Base-by-base conservation (phyloP, 306 rosid genomes). In the Lagenaria siceraria region DNA sequence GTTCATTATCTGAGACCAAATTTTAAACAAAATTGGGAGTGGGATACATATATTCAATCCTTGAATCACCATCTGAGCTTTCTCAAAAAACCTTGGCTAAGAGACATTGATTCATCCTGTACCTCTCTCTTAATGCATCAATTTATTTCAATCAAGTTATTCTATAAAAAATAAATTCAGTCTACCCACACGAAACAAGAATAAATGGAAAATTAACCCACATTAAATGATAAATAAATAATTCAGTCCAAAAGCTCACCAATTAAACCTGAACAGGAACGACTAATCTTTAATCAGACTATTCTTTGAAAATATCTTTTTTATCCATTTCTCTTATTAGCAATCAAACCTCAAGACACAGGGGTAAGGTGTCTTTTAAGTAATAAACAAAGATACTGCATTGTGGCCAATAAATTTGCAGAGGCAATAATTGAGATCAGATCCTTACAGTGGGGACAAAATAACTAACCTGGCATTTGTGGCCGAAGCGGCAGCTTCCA, bases 401-500 rank as follows among this genome's bases (percentile, higher is more conserved):
- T 61, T 61, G 21, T 62, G 46, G 46, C 46, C 22, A 65, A 18
- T 36, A n/a, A n/a, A 65, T 65, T 31, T 18, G 13, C 4, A 4
- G 25, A 38, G 10, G 33, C 74, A 66, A 66, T 36, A 66, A 43
- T 43, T 21, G 55, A 69, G 55, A 69, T 69, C 33, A 8, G 8
- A 69, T 21, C 55, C 13, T 22, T 43, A 12, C 12, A 11, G 58
- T 43, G 36, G 31, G 64, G 82, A 71, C 36, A 0, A 70, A 15
- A 24, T 70, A 70, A 82, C 90, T 31, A 70, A 89, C 92, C 90
- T 86, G 90, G 82, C 86, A 81, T 76, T 83, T 84, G 82, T 84
- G 63, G 77, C 81, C 79, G 52, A 74, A 81, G 83, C 85, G 87
- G 82, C 87, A 81, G 83, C 31, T 83, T 25, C 86, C 88, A 40